Evolutionary conservation across 1,284 basidiomycete genomes (phyloP).

Genomic region (Veloboletus limbatus): DNA sequence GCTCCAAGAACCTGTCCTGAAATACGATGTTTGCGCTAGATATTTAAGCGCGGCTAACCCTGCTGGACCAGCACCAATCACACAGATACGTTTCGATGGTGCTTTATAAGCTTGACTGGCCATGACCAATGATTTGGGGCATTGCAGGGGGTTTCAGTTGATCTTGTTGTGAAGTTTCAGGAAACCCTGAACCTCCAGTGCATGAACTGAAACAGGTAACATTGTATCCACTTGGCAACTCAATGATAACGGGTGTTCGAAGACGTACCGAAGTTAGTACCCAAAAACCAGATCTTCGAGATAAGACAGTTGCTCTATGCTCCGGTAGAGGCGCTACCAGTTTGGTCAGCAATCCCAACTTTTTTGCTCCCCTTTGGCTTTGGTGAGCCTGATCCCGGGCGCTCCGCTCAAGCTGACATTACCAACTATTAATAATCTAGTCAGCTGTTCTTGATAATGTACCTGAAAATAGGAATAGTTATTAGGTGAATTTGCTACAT

Average conservation of each 20-base stretch:
- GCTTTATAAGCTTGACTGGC: background rate
- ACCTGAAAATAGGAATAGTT: background rate
- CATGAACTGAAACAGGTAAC: background rate
- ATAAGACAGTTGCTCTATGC: no score
- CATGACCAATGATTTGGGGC: no score
- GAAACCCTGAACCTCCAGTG: background rate
- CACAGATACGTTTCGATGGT: slow-evolving; percentile 47
- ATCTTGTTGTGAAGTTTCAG: background rate
- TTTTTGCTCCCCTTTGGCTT: background rate
- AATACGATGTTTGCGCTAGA: slow-evolving; percentile 55
- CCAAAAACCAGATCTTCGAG: background rate
- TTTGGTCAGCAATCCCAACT: slow-evolving; percentile 4
- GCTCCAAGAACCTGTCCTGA: slow-evolving; percentile 55
- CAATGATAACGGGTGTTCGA: background rate
- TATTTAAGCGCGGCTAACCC: slow-evolving; percentile 67
- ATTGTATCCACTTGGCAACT: background rate
- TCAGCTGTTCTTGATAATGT: background rate
- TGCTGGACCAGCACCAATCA: slow-evolving; percentile 67
- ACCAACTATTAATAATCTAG: background rate
- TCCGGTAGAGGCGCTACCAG: background rate
- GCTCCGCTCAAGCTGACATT: no score
- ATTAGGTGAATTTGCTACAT: no score
- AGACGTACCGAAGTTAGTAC: background rate
- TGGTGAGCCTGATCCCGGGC: no score
- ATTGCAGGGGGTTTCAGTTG: no score